Percentiles rank a stretch among this genome's conserved stretches.
Conservation (phyloP, 2,329 filamentous ascomycete genomes). For the Aspergillus sojae region DNA sequence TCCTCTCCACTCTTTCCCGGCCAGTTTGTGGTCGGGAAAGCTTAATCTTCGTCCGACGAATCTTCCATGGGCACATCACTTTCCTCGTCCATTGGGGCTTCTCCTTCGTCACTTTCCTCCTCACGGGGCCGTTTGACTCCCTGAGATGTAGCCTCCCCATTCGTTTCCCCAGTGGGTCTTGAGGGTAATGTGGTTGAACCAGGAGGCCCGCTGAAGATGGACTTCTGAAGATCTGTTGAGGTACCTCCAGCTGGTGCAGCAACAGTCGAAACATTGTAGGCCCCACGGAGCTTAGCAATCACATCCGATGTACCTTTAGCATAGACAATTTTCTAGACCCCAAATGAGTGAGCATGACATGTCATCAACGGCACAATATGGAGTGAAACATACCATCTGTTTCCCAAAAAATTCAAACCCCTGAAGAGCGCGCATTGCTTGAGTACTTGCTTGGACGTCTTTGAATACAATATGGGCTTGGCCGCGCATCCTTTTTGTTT, state of each 20-base stretch:
- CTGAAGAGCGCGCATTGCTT: conserved; percentile 87
- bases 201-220: conserved; percentile 71
- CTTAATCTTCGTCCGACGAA: conserved; percentile 72
- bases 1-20: conserved; percentile 15
- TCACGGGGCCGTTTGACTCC: conserved; percentile 71
- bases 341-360: conserved; percentile 6
- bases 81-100: conserved; percentile 66
- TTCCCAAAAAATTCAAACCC: conserved; percentile 83
- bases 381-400: conserved; percentile 69
- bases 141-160: conserved; percentile 56
- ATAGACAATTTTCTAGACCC: conserved; percentile 78
- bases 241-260: conserved; percentile 59
- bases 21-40: background rate
- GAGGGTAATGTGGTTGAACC: conserved; percentile 47
- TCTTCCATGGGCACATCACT: conserved; percentile 71
- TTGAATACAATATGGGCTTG: conserved; percentile 92
- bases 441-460: conserved; percentile 87
- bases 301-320: conserved; percentile 87
- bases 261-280: conserved; percentile 69
- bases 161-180: conserved; percentile 52
- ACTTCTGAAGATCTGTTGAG: conserved; percentile 75
- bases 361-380: background rate
- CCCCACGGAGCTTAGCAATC: conserved; percentile 88
- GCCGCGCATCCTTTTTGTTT: conserved; percentile 89
- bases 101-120: conserved; percentile 59